phyloP scores from a whole-genome alignment of 1,284 basidiomycete species.

The Ceratobasidium sp. region DNA sequence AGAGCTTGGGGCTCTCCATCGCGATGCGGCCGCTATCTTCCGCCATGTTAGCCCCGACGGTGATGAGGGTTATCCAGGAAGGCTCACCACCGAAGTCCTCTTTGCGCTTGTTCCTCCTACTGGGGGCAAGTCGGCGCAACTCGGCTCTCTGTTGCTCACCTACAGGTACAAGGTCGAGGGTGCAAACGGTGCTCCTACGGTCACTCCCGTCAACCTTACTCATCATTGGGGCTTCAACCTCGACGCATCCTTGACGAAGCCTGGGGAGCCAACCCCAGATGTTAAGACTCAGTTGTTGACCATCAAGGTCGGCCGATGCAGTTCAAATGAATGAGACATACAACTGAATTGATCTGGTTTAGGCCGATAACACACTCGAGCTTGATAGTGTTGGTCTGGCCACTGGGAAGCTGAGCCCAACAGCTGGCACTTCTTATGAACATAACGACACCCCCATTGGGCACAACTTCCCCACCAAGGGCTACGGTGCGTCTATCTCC shows the following conservation, averaged over 20 bases:
- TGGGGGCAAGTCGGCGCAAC: constrained; percentile 52
- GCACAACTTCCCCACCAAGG: constrained; percentile 63
- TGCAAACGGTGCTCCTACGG: constrained; percentile 56
- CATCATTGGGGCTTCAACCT: constrained; percentile 88
- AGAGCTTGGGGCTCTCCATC: constrained; percentile 62
- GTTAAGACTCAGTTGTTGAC: constrained; percentile 68
- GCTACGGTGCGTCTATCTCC: constrained; percentile 63
- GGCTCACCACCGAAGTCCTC: constrained; percentile 67
- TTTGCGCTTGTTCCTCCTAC: constrained; percentile 65
- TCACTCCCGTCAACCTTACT: constrained; percentile 77
- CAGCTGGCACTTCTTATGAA: constrained; percentile 62
- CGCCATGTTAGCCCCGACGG: constrained; percentile 68
- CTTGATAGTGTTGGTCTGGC: constrained; percentile 63
- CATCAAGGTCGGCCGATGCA: constrained; percentile 61
- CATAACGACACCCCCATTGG: constrained; percentile 66
- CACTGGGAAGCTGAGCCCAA: constrained; percentile 63
- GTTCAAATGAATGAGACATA: constrained; percentile 16
- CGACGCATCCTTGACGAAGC: constrained; percentile 66
- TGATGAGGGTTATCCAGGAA: constrained; percentile 74
- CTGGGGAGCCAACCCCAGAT: constrained; percentile 58
- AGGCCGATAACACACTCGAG: constrained; percentile 68
- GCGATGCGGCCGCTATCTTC: constrained; percentile 62
- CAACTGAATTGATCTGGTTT: constrained; percentile 1
- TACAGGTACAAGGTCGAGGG: constrained; percentile 70
- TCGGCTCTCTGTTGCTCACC: constrained; percentile 71